A percentile compares a stretch with the other conserved stretches of the same genome.
phyloP scores from a whole-genome alignment of 768 basidiomycete genomes.

The Chiua virens region DNA sequence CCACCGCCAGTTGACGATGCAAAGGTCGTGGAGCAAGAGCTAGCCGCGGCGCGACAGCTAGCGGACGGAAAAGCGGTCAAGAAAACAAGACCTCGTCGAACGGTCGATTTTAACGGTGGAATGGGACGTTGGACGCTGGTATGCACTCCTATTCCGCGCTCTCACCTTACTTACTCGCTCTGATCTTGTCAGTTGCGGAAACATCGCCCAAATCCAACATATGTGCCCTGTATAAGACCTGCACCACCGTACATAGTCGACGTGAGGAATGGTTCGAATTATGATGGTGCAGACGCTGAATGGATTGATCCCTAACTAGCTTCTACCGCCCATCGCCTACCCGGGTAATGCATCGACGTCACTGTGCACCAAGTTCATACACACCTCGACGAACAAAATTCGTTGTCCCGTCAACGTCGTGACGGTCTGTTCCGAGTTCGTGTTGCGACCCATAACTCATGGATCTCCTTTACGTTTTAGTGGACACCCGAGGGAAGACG shows the following conservation, averaged over 20 bases:
- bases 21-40: conserved; percentile 73
- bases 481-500: conserved; percentile 98
- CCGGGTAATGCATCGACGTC: conserved; percentile 90
- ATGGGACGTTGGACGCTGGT: conserved; percentile 87
- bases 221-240: conserved; percentile 77
- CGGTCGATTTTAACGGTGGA: conserved; percentile 92
- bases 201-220: conserved; percentile 75
- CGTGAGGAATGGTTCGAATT: conserved; percentile 46
- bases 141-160: conserved; percentile 25
- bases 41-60: conserved; percentile 68
- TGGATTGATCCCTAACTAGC: conserved; percentile 45
- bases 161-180: background rate
- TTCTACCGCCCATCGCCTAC: conserved; percentile 93
- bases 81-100: conserved; percentile 89
- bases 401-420: conserved; percentile 96
- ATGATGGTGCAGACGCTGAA: conserved; percentile 22
- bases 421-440: conserved; percentile 56
- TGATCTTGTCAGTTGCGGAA: conserved; percentile 56
- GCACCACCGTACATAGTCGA: conserved; percentile 88
- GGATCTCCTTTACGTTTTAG: conserved; percentile 39
- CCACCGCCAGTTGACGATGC: conserved; percentile 81
- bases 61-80: conserved; percentile 83
- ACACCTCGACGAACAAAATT: conserved; percentile 98
- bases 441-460: background rate
- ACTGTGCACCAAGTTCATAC: conserved; percentile 94